Conservation (phyloP, 176 grass and related monocot genomes). For the Aechmea fasciata region DNA sequence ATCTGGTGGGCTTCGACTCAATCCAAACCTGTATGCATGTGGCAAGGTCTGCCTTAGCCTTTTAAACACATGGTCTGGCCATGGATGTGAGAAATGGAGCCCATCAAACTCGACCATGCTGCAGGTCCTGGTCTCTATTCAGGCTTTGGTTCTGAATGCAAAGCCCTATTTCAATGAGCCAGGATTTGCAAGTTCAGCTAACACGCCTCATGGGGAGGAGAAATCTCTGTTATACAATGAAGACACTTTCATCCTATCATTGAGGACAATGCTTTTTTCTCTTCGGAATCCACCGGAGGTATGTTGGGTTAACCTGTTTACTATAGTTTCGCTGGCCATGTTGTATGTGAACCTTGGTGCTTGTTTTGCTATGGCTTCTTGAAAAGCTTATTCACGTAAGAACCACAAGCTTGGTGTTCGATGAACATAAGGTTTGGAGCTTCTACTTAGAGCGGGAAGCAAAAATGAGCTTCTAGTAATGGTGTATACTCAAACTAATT, state of each 20-base stretch:
- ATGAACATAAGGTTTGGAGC: no score
- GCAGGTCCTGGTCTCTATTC: constrained; percentile 68
- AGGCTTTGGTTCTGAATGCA: constrained; percentile 62
- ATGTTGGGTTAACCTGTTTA: constrained; percentile 2
- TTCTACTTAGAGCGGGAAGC: no score
- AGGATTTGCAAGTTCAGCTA: constrained; percentile 23
- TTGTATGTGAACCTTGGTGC: no score
- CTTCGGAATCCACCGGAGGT: constrained; percentile 54
- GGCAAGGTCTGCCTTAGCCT: constrained; percentile 80
- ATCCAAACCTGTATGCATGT: constrained; percentile 60
- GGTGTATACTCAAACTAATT: no score
- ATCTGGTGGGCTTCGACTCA: constrained; percentile 63
- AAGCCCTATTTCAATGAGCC: constrained; percentile 78
- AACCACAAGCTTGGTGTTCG: no score
- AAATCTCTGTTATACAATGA: constrained; percentile 59
- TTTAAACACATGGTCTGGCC: constrained; percentile 71
- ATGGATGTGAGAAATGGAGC: constrained; percentile 56
- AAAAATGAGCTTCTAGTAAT: no score
- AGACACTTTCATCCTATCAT: constrained; percentile 41
- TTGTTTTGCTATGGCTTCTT: no score
- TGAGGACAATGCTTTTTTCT: constrained; percentile 60
- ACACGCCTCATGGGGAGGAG: constrained; percentile 44
- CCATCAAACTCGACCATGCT: constrained; percentile 61
- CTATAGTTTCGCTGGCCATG: neutral
- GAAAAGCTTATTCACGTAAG: no score